Base-by-base conservation (phyloP, 2,329 filamentous ascomycete genomes). In the Cercospora sesami region DNA sequence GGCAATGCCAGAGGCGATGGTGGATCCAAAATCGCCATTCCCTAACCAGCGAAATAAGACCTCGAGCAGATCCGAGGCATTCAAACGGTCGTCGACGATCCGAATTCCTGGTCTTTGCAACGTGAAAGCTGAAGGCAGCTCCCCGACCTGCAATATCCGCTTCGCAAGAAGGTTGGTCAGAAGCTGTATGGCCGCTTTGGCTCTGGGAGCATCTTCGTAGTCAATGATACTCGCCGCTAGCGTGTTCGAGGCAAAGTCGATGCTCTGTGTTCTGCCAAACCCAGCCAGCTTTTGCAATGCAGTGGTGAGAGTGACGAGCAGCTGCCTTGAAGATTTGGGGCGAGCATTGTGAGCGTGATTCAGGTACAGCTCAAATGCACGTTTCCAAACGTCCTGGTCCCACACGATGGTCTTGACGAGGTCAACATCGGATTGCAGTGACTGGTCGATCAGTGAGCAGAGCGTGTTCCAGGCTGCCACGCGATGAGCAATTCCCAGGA, bases 401-500 rank as follows among this genome's bases (percentile, higher is more conserved):
- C 80, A 76, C 18, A 82, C 68, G 4, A 77, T 63, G 23, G 75
- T 66, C n/a, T 73, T 74, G 53, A 75, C 69, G 1, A 74, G 70
- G 7, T 59, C 33, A 12, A 73, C 58, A 0, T 73, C 64, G 0
- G 78, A 80, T 45, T 75, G 73, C 60, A 78, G 73, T 60, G 78
- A 80, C 65, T 76, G 76, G 64, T 83, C 80, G 39, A 84, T 76
- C 42, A 83, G 73, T 6, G 80, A 79, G 69, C 81, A 84, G 10
- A 84, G 67, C 4, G 81, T 76, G 71, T 84, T 84, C 71, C 80
- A 83, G 45, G 82, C 81, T 53, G 81, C 81, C 5, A 82, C 81
- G 61, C 81, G 77, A 71, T 84, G 81, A 16, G 78, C 75, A 39
- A 76, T 73, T 53, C 59, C 72, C 23, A 78, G 67, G 1, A 60